A percentile compares a stretch with the other conserved stretches of the same genome.
Evolutionary conservation across 2,329 filamentous ascomycete genomes (phyloP).

Genomic region (Penicillium sp.): DNA sequence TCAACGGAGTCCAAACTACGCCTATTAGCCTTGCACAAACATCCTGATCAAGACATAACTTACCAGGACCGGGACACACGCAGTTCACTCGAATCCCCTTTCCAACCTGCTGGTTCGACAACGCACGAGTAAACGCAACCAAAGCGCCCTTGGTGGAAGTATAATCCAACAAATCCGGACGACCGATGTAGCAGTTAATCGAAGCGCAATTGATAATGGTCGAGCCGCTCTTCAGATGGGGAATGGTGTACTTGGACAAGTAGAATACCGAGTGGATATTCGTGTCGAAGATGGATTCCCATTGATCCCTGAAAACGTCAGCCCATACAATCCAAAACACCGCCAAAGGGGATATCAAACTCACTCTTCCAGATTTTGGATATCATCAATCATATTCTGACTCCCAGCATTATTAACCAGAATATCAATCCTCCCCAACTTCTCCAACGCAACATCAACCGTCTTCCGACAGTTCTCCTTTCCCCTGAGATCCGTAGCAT

Average conservation of each 20-base stretch:
- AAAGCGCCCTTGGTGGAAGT: slow-evolving; percentile 71
- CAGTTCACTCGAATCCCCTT: slow-evolving; percentile 72
- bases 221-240: slow-evolving; percentile 66
- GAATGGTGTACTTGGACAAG: slow-evolving; percentile 68
- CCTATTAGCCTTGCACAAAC: no score
- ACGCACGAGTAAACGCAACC: slow-evolving; percentile 68
- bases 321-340: no score
- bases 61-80: slow-evolving; percentile 66
- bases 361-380: slow-evolving; percentile 68
- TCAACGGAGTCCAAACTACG: slow-evolving; percentile 66
- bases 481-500: slow-evolving; percentile 59
- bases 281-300: slow-evolving; percentile 70
- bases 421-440: slow-evolving; percentile 66
- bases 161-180: slow-evolving; percentile 75
- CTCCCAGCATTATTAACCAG: slow-evolving; percentile 63
- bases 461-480: slow-evolving; percentile 63
- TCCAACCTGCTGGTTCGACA: slow-evolving; percentile 67
- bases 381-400: slow-evolving; percentile 69
- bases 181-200: slow-evolving; percentile 76
- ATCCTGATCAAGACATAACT: no score
- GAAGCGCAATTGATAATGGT: slow-evolving; percentile 82
- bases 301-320: slow-evolving; percentile 57
- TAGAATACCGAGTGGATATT: slow-evolving; percentile 81
- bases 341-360: no score
- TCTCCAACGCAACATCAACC: slow-evolving; percentile 60